These are phyloP conservation scores for Gracilaria gracilis DNA, from an alignment of 23 red algal species.

Conservation along the genomic window DNA sequence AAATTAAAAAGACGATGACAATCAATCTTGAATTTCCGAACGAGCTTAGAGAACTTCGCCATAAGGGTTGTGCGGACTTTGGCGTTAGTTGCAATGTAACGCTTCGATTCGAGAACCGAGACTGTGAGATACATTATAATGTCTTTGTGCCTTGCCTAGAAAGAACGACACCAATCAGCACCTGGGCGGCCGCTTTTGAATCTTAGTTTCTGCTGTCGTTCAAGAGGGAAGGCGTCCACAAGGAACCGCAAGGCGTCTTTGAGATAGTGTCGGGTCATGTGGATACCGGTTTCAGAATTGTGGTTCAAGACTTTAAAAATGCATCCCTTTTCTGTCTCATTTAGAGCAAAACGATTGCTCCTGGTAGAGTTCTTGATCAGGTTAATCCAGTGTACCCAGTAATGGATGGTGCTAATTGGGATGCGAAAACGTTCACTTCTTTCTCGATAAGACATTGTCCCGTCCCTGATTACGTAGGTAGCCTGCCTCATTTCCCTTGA, in stretches of 20 bases:
- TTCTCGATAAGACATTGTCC: not conserved
- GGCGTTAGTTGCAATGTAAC: constrained; percentile 19
- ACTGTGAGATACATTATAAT: not conserved
- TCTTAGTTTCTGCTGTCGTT: not conserved
- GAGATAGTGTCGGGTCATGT: not conserved
- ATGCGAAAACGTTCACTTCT: not conserved
- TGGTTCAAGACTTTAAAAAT: not conserved
- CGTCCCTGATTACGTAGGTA: not conserved
- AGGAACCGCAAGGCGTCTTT: not conserved
- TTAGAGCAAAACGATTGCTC: not conserved
- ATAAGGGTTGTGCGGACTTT: not conserved
- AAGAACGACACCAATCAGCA: not conserved
- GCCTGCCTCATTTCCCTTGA: not conserved
- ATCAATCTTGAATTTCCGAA: not conserved
- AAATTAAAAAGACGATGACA: not conserved
- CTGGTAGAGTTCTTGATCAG: not conserved
- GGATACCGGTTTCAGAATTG: not conserved
- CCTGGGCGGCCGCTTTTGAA: not conserved
- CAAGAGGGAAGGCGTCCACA: not conserved
- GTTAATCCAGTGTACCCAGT: not conserved
- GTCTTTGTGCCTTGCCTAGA: not conserved
- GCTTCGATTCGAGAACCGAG: not conserved
- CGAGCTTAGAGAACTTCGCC: not conserved
- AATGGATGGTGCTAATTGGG: not conserved
- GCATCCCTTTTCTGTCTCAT: not conserved